phyloP scores from a whole-genome alignment of 495 filamentous ascomycete genomes.

The Neurospora sp. region DNA sequence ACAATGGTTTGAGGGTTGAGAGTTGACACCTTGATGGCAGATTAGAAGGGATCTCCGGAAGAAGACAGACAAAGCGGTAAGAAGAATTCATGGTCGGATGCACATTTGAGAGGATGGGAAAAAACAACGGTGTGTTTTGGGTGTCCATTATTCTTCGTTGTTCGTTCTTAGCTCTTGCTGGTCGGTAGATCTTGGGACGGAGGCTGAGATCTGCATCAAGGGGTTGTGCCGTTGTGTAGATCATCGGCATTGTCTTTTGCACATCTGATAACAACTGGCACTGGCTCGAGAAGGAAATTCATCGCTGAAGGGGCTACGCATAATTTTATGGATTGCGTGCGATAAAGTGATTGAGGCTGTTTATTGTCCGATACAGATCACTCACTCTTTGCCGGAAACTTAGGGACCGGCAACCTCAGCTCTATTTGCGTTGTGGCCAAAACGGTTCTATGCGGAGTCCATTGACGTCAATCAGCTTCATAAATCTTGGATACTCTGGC shows the following conservation, averaged over 20 bases:
- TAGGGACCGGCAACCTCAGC: not conserved
- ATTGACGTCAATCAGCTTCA: not conserved
- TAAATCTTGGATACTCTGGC: not conserved
- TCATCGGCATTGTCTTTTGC: not conserved
- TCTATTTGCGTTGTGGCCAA: not conserved
- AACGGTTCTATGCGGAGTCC: not conserved
- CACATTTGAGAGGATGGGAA: not conserved
- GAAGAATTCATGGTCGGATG: not conserved
- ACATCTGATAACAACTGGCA: not conserved
- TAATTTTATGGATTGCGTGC: not conserved
- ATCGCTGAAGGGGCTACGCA: not conserved
- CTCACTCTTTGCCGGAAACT: not conserved
- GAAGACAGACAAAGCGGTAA: not conserved
- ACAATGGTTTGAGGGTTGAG: not conserved
- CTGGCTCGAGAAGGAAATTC: not conserved
- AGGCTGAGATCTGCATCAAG: not conserved
- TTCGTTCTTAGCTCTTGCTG: not conserved
- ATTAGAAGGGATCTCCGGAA: not conserved
- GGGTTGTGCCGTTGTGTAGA: not conserved
- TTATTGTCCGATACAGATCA: not conserved
- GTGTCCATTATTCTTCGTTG: not conserved
- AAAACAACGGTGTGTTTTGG: not conserved
- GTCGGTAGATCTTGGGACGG: not conserved
- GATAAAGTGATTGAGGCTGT: not conserved
- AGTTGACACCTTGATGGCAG: not conserved